Evolutionary conservation across 257 asterid species (phyloP).

Genomic region (Henckelia pumila): DNA sequence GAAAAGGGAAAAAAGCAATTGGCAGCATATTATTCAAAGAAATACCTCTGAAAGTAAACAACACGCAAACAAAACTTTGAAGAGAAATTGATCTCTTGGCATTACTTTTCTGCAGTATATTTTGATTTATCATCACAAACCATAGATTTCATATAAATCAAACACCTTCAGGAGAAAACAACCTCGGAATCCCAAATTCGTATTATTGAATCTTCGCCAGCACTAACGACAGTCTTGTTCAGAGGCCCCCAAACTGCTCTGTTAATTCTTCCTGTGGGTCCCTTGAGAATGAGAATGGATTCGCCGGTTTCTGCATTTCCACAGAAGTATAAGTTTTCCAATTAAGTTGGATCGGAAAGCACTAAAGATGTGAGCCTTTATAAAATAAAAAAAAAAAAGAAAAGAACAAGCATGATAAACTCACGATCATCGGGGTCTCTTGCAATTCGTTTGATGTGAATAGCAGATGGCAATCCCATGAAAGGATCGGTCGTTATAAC

Average conservation of each 20-base stretch:
- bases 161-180: slow-evolving; percentile 15
- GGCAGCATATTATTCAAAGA: slow-evolving; percentile 2
- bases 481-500: slow-evolving; percentile 90
- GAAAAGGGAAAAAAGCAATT: background rate
- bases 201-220: slow-evolving; percentile 75
- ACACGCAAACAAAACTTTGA: background rate
- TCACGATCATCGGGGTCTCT: slow-evolving; percentile 60
- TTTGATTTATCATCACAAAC: slow-evolving; percentile 6
- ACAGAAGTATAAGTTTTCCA: slow-evolving; percentile 15
- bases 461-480: slow-evolving; percentile 75
- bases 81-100: background rate
- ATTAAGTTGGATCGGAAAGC: slow-evolving; percentile 11
- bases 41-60: slow-evolving; percentile 3
- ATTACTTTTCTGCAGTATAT: background rate
- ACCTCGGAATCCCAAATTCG: slow-evolving; percentile 98
- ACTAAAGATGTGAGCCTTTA: background rate
- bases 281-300: slow-evolving; percentile 61
- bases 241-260: slow-evolving; percentile 99
- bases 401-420: slow-evolving; percentile 26
- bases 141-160: background rate
- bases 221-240: slow-evolving; percentile 77
- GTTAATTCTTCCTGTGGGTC: slow-evolving; percentile 84
- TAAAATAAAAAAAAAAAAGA: no score
- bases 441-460: slow-evolving; percentile 73
- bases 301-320: slow-evolving; percentile 60